Conservation (phyloP, 2,329 filamentous ascomycete species). For the Ambrosiella beaveri region DNA sequence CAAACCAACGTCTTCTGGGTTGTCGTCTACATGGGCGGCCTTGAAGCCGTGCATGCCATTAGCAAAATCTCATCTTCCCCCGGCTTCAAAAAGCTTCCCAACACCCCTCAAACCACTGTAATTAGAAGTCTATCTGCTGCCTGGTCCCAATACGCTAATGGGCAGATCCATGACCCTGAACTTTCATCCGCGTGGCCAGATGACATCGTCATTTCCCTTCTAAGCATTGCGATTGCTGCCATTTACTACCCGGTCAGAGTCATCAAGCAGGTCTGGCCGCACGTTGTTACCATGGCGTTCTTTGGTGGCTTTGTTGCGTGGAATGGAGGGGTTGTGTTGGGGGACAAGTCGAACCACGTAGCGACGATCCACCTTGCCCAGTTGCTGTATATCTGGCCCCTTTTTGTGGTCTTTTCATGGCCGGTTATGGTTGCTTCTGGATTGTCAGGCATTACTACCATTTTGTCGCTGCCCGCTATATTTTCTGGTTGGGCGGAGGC, state of each 20-base stretch:
- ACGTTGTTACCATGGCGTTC: constrained; percentile 42
- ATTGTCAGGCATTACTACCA: constrained; percentile 21
- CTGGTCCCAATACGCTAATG: constrained; percentile 26
- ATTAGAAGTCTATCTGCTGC: constrained; percentile 23
- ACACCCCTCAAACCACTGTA: constrained; percentile 16
- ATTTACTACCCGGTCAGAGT: constrained; percentile 30
- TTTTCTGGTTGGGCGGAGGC: not conserved
- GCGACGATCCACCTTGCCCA: constrained; percentile 79
- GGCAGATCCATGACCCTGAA: constrained; percentile 38
- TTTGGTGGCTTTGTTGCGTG: constrained; percentile 65
- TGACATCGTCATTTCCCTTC: constrained; percentile 34
- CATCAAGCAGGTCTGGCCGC: constrained; percentile 35
- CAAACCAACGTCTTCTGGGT: constrained; percentile 98
- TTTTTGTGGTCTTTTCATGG: constrained; percentile 75
- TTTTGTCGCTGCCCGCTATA: not conserved
- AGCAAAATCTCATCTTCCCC: constrained; percentile 22
- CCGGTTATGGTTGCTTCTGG: constrained; percentile 48
- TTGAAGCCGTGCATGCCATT: constrained; percentile 36
- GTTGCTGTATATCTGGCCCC: constrained; percentile 89
- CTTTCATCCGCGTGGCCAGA: constrained; percentile 30
- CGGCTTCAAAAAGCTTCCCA: not conserved
- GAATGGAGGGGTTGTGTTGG: constrained; percentile 86
- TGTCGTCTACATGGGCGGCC: constrained; percentile 53
- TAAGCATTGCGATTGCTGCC: constrained; percentile 47
- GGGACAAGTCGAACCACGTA: constrained; percentile 90